Conservation (phyloP, 345 rosid species). For the Cardamine resedifolia region DNA sequence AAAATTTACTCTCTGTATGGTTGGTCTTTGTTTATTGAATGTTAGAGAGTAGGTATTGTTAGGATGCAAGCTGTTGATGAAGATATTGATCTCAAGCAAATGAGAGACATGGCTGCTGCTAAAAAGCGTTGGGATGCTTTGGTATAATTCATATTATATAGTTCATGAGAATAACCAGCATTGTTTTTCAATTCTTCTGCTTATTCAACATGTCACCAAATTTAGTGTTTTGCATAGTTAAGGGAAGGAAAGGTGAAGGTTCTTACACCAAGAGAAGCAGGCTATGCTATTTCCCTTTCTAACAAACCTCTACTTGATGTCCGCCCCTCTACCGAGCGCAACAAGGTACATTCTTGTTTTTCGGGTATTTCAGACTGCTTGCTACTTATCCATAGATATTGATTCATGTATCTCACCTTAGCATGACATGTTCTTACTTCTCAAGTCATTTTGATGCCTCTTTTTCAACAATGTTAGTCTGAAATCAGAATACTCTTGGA, state of each 20-base stretch:
- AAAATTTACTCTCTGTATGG: background rate
- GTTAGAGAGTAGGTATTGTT: conserved; percentile 46
- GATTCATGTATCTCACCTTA: background rate
- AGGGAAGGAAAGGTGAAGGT: conserved; percentile 84
- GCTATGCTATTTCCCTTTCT: conserved; percentile 86
- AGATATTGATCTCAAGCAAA: conserved; percentile 78
- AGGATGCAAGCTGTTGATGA: conserved; percentile 65
- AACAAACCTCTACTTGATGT: conserved; percentile 80
- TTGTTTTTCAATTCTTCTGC: background rate
- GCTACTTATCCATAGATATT: background rate
- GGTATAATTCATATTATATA: conserved; percentile 41
- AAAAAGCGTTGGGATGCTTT: conserved; percentile 92
- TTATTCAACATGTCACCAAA: background rate
- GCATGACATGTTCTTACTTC: background rate
- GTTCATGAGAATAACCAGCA: background rate
- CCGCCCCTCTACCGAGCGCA: conserved; percentile 68
- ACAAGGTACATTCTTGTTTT: conserved; percentile 51
- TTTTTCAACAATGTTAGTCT: background rate
- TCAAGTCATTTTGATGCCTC: conserved; percentile 5
- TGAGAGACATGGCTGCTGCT: conserved; percentile 91
- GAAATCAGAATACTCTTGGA: background rate
- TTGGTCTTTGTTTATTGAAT: conserved; percentile 8
- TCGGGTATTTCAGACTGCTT: background rate
- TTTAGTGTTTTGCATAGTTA: conserved; percentile 44
- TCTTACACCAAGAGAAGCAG: conserved; percentile 84